phyloP scores from a whole-genome alignment of 257 asterid genomes.

The Solanum neorickii region DNA sequence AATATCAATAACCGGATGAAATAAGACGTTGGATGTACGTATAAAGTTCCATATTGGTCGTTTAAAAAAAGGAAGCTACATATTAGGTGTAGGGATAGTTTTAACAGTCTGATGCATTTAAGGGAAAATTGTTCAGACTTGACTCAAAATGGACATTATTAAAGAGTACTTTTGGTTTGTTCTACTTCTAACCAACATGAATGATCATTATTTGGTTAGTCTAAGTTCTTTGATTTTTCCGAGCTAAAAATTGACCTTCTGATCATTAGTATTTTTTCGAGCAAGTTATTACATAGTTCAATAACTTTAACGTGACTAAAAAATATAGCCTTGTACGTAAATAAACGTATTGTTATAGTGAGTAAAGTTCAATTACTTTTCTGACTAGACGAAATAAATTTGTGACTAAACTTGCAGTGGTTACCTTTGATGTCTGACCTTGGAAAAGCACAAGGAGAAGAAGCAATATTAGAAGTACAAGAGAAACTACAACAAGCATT shows the following conservation, averaged over 20 bases:
- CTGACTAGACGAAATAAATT: neutral
- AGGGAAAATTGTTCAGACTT: neutral
- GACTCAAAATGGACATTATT: neutral
- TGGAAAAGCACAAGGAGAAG: neutral
- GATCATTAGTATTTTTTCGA: neutral
- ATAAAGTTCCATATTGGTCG: neutral
- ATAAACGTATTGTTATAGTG: neutral
- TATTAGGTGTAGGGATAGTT: neutral
- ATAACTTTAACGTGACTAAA: neutral
- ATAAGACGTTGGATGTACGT: neutral
- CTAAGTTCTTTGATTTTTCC: neutral
- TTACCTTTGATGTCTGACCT: constrained; percentile 12
- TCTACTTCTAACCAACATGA: neutral
- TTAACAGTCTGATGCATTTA: neutral
- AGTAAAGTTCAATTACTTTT: neutral
- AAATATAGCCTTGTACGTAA: neutral
- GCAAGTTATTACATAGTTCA: neutral
- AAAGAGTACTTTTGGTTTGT: neutral
- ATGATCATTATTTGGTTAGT: neutral
- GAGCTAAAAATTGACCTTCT: neutral
- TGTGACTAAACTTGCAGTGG: constrained; percentile 7
- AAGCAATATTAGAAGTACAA: neutral
- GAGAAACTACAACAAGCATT: neutral
- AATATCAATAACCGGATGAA: no score
- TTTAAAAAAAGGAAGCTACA: neutral